phyloP scores from a whole-genome alignment of 1,284 basidiomycete species.

The Rhodotorula sp. region DNA sequence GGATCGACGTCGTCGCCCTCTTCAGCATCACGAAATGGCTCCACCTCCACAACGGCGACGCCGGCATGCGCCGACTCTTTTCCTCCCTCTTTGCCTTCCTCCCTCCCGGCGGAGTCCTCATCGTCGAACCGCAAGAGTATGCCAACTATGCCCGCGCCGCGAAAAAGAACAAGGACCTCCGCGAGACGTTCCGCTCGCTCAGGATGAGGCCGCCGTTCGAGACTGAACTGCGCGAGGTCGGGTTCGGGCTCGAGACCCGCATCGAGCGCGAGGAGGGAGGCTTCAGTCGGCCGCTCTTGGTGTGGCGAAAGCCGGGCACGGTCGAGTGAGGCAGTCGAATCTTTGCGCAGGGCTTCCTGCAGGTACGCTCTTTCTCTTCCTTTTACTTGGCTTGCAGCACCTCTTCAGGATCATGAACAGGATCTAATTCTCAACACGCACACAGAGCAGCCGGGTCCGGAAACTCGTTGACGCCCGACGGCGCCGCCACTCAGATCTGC shows the following conservation, averaged over 20 bases:
- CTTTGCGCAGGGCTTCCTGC: too few relatives aligned
- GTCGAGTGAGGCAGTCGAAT: too few relatives aligned
- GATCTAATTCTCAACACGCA: too few relatives aligned
- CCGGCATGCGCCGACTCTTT: slow-evolving; percentile 29
- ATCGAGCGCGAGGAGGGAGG: slow-evolving; percentile 40
- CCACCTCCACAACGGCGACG: slow-evolving; percentile 39
- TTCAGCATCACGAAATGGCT: slow-evolving; percentile 42
- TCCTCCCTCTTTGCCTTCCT: slow-evolving; percentile 14
- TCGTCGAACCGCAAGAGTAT: slow-evolving; percentile 41
- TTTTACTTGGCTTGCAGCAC: too few relatives aligned
- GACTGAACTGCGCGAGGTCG: slow-evolving; percentile 15
- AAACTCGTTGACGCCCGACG: too few relatives aligned
- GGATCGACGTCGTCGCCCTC: slow-evolving; percentile 34
- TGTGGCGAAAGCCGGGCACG: slow-evolving; percentile 31
- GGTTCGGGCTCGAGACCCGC: slow-evolving; percentile 26
- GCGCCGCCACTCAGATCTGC: too few relatives aligned
- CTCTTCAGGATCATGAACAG: too few relatives aligned
- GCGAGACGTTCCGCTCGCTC: slow-evolving; percentile 22
- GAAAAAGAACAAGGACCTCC: slow-evolving; percentile 34
- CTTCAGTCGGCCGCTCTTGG: slow-evolving; percentile 34
- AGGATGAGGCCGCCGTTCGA: slow-evolving; percentile 37
- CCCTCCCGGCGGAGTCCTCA: slow-evolving; percentile 22
- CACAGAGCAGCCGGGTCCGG: too few relatives aligned
- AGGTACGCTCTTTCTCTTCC: too few relatives aligned
- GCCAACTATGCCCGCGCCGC: slow-evolving; percentile 38